A percentile compares a stretch with the other conserved stretches of the same genome.
Evolutionary conservation across 2,329 filamentous ascomycete genomes (phyloP).

Genomic region (Trichophyton mentagrophytes): DNA sequence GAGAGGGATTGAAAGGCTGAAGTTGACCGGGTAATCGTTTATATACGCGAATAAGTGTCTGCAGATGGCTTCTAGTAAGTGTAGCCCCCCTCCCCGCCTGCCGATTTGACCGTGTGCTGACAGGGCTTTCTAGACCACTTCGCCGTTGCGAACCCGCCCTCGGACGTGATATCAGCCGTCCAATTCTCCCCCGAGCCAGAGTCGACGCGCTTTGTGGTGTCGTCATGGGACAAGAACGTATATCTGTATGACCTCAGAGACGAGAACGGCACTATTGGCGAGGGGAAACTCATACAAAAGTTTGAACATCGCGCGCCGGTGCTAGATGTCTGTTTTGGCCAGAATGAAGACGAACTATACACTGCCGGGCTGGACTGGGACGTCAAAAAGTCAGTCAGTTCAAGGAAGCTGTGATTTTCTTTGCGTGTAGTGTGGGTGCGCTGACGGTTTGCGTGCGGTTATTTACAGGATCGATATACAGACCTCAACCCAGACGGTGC

Average conservation of each 20-base stretch:
- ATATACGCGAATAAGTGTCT: not conserved
- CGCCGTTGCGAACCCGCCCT: slow-evolving; percentile 68
- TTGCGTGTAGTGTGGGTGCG: not conserved
- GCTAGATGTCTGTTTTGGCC: slow-evolving; percentile 82
- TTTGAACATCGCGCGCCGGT: slow-evolving; percentile 76
- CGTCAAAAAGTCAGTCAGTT: slow-evolving; percentile 52
- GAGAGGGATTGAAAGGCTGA: too few relatives aligned
- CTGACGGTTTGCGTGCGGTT: not conserved
- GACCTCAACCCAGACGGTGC: slow-evolving; percentile 56
- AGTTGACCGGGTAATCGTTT: not conserved
- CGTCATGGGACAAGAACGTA: slow-evolving; percentile 86
- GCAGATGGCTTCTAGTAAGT: slow-evolving; percentile 13
- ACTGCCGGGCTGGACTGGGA: slow-evolving; percentile 76
- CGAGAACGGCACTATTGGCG: slow-evolving; percentile 42
- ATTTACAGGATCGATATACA: slow-evolving; percentile 52
- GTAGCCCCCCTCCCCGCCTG: not conserved
- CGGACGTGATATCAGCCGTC: slow-evolving; percentile 75
- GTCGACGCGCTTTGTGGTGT: slow-evolving; percentile 69
- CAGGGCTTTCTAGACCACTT: slow-evolving; percentile 49
- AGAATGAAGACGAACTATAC: slow-evolving; percentile 69
- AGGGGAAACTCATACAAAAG: slow-evolving; percentile 54
- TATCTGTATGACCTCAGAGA: slow-evolving; percentile 70
- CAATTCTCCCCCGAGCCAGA: slow-evolving; percentile 67
- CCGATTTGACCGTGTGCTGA: not conserved
- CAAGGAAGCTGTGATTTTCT: too few relatives aligned